These are phyloP conservation scores for Kodamaea derodonti DNA, from an alignment of 1,139 yeast species.

Conservation along the genomic window DNA sequence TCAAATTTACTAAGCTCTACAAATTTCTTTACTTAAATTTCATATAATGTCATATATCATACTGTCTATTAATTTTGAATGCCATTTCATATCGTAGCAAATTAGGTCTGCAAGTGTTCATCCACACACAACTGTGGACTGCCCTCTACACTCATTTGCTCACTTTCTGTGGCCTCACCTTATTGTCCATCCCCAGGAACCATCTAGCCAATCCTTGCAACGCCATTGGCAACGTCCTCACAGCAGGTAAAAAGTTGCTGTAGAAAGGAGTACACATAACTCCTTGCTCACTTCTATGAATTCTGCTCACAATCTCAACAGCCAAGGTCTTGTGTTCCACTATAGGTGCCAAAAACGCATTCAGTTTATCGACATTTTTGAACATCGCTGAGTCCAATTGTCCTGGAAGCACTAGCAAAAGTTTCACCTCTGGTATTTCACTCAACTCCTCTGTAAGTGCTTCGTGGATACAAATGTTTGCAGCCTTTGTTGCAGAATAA, in stretches of 20 bases:
- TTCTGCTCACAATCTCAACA: conserved; percentile 30
- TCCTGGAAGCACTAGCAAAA: conserved; percentile 60
- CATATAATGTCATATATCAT: no score
- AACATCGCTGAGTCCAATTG: conserved; percentile 66
- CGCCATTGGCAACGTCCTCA: conserved; percentile 50
- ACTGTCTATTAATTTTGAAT: no score
- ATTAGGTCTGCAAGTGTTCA: no score
- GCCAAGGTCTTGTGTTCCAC: conserved; percentile 46
- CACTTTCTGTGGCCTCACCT: no score
- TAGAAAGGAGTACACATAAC: conserved; percentile 56
- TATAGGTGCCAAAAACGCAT: conserved; percentile 61
- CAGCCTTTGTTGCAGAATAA: conserved; percentile 67
- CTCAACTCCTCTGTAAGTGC: conserved; percentile 49
- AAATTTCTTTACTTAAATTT: no score
- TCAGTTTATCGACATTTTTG: conserved; percentile 55
- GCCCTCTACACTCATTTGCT: no score
- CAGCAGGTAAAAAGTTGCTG: conserved; percentile 51
- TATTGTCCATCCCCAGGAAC: conserved; percentile 55
- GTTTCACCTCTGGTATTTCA: conserved; percentile 26
- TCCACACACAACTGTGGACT: no score
- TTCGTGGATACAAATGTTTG: conserved; percentile 56
- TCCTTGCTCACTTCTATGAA: conserved; percentile 51
- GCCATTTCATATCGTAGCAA: no score
- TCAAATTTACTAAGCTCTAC: no score
- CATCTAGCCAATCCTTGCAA: conserved; percentile 45